Percentiles rank a stretch among this genome's conserved stretches.
Evolutionary conservation across 2,329 filamentous ascomycete genomes (phyloP).

Genomic region (Trichoderma atroviride): DNA sequence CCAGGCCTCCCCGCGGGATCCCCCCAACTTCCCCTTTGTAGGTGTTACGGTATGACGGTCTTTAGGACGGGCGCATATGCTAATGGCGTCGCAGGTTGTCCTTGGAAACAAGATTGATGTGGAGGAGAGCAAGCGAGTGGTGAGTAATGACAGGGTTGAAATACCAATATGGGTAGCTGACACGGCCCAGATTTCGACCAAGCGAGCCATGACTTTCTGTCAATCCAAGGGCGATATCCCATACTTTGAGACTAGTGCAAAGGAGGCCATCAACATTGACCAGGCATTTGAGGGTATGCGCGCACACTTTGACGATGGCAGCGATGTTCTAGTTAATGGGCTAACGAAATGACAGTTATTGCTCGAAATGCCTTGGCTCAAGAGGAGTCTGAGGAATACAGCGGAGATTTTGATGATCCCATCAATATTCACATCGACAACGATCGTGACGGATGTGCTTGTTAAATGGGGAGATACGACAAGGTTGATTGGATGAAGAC

Average conservation of each 20-base stretch:
- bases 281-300: constrained; percentile 68
- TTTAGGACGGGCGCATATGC: not conserved
- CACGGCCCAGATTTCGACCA: constrained; percentile 76
- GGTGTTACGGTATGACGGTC: constrained; percentile 22
- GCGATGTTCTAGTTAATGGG: not conserved
- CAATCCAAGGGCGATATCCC: constrained; percentile 96
- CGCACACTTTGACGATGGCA: not conserved
- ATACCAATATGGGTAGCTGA: constrained; percentile 22
- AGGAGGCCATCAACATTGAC: constrained; percentile 98
- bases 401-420: constrained; percentile 93
- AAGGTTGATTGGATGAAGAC: constrained; percentile 4
- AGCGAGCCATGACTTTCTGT: constrained; percentile 96
- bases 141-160: constrained; percentile 42
- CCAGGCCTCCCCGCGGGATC: constrained; percentile 93
- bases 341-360: constrained; percentile 66
- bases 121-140: constrained; percentile 94
- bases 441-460: constrained; percentile 89
- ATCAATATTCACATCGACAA: constrained; percentile 98
- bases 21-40: constrained; percentile 97
- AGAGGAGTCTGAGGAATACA: constrained; percentile 97
- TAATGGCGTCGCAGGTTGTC: constrained; percentile 66
- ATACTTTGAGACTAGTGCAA: constrained; percentile 98
- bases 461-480: constrained; percentile 54
- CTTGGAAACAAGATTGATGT: constrained; percentile 99
- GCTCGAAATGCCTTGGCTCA: constrained; percentile 93